A percentile compares a stretch with the other conserved stretches of the same genome.
Conservation (phyloP, 73 alveolate species). For the Tetrahymena malaccensis region DNA sequence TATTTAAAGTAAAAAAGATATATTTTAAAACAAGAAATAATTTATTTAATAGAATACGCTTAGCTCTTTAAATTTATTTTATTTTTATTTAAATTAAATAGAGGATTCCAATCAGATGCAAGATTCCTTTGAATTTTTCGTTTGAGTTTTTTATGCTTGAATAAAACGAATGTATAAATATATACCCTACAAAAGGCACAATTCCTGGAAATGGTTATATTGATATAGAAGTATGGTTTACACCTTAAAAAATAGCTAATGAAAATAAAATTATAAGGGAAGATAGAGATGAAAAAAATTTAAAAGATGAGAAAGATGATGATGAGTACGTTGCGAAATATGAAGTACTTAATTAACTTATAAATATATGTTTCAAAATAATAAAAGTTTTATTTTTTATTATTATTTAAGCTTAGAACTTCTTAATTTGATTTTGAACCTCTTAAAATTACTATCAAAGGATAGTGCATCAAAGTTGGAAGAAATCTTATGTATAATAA, state of each 20-base stretch:
- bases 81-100: neutral
- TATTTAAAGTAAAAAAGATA: no score
- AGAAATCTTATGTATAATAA: neutral
- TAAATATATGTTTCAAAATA: no score
- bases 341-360: neutral
- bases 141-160: conserved; percentile 66
- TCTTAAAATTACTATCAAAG: conserved; percentile 10
- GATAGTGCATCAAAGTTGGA: conserved; percentile 7
- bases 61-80: neutral
- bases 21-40: no score
- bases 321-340: conserved; percentile 8
- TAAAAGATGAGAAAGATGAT: conserved; percentile 80
- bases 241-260: conserved; percentile 39
- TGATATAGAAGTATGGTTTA: conserved; percentile 55
- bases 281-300: conserved; percentile 40
- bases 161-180: conserved; percentile 70
- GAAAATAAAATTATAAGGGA: neutral
- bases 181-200: conserved; percentile 69
- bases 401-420: conserved; percentile 8
- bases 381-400: no score
- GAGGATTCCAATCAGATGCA: conserved; percentile 71
- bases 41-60: no score
- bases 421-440: conserved; percentile 41
- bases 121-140: conserved; percentile 81
- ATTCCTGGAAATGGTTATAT: conserved; percentile 59